Percentiles rank a stretch among this genome's conserved stretches.
Conservation (phyloP, 768 basidiomycete species). For the Ramaria sp. region DNA sequence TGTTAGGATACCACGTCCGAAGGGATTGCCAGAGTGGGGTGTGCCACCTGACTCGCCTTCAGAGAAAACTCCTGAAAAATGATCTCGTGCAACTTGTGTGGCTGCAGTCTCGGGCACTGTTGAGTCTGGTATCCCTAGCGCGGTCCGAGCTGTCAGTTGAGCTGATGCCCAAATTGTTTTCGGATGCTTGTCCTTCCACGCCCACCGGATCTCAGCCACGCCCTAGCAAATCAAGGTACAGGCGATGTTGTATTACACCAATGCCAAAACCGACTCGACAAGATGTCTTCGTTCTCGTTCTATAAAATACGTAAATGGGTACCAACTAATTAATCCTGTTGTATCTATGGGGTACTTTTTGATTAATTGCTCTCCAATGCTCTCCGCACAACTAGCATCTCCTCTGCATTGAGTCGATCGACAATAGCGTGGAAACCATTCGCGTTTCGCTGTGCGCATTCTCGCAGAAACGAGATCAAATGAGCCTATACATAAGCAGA, state of each 20-base stretch:
- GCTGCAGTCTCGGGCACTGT: not conserved
- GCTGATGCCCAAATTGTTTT: not conserved
- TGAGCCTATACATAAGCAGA: conserved; percentile 36
- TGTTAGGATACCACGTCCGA: conserved; percentile 71
- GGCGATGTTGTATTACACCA: too few species aligned
- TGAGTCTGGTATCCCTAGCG: too few species aligned
- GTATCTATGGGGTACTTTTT: not conserved
- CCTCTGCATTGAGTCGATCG: conserved; percentile 60
- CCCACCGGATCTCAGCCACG: too few species aligned
- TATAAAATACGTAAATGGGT: not conserved
- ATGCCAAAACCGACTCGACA: not conserved
- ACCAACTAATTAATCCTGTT: not conserved
- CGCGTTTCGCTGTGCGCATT: conserved; percentile 53
- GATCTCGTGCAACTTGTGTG: not conserved
- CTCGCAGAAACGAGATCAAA: conserved; percentile 56
- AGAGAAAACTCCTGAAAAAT: not conserved
- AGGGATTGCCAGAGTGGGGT: conserved; percentile 92
- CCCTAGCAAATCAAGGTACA: too few species aligned
- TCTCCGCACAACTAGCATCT: conserved; percentile 48
- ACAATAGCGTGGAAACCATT: conserved; percentile 51
- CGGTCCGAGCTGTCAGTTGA: too few species aligned
- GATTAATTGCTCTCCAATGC: not conserved
- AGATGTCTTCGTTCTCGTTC: not conserved
- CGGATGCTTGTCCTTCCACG: too few species aligned
- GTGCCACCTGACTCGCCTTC: conserved; percentile 39